Evolutionary conservation across 305 asterid genomes (phyloP).

Genomic region (Fraxinus xanthoxyloides): DNA sequence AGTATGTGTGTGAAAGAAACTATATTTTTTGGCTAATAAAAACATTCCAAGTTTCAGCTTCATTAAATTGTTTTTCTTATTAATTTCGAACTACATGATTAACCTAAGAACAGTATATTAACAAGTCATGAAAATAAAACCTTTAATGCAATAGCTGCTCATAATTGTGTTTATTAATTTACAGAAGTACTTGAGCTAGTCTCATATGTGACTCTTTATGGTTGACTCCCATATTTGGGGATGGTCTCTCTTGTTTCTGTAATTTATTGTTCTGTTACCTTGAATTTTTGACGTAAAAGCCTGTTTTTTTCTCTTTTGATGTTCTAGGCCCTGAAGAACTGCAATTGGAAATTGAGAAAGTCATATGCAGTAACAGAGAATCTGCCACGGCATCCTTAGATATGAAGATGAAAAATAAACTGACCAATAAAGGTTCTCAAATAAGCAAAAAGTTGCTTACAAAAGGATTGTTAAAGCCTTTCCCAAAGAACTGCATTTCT

Average conservation of each 20-base stretch:
- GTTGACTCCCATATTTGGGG: background rate
- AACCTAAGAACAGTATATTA: background rate
- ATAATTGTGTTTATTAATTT: background rate
- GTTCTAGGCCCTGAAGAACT: constrained; percentile 77
- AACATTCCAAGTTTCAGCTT: background rate
- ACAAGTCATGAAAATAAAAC: background rate
- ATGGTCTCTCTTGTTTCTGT: constrained; percentile 8
- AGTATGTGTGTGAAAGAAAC: background rate
- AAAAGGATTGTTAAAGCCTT: constrained; percentile 75
- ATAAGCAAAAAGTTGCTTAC: constrained; percentile 79
- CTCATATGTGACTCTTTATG: background rate
- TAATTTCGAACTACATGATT: background rate
- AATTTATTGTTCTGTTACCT: constrained; percentile 6
- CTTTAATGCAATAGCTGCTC: background rate
- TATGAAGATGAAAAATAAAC: constrained; percentile 89
- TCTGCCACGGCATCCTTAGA: constrained; percentile 79
- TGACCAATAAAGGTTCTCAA: constrained; percentile 74
- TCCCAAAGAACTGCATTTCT: constrained; percentile 92
- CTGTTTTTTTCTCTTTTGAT: constrained; percentile 24
- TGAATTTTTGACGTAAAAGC: background rate
- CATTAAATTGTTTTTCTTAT: background rate
- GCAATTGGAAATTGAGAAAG: constrained; percentile 91
- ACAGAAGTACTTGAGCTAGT: background rate
- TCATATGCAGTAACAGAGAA: constrained; percentile 63
- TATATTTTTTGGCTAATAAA: background rate